A percentile compares a stretch with the other conserved stretches of the same genome.
Conservation (phyloP, 768 basidiomycete species). For the Coprinopsis sp. region DNA sequence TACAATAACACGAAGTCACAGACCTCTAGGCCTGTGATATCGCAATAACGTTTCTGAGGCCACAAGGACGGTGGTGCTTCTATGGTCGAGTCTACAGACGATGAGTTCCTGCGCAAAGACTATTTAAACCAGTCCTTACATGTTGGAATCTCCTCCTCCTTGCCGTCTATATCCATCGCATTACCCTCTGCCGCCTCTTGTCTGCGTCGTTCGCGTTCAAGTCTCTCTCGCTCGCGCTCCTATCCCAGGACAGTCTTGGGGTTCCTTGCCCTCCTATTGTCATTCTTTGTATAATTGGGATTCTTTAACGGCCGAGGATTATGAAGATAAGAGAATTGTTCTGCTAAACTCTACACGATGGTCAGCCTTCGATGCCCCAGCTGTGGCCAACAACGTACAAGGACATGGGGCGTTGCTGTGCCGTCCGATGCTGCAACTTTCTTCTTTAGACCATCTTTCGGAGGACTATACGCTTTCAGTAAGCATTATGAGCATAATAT, state of each 20-base stretch:
- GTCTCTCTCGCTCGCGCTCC: conserved; percentile 73
- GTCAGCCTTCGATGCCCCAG: conserved; percentile 1
- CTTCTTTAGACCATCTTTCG: conserved; percentile 38
- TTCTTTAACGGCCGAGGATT: conserved; percentile 77
- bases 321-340: conserved; percentile 70
- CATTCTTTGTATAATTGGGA: conserved; percentile 61
- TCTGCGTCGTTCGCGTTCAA: conserved; percentile 56
- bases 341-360: conserved; percentile 55
- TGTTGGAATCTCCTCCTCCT: conserved; percentile 64
- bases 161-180: conserved; percentile 32
- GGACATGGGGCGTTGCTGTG: conserved; percentile 38
- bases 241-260: conserved; percentile 73
- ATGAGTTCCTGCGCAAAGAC: not conserved
- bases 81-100: conserved; percentile 62
- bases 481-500: no score
- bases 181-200: conserved; percentile 39
- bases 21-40: conserved; percentile 83
- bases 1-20: conserved; percentile 1
- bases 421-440: conserved; percentile 41
- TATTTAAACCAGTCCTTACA: conserved; percentile 39
- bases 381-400: conserved; percentile 23
- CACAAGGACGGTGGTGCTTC: conserved; percentile 82
- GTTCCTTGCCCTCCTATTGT: conserved; percentile 71
- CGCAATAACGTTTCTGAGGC: conserved; percentile 75
- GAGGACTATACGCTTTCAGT: conserved; percentile 32